phyloP scores from a whole-genome alignment of 2,329 filamentous ascomycete genomes.

The Chaetomium strumarium region DNA sequence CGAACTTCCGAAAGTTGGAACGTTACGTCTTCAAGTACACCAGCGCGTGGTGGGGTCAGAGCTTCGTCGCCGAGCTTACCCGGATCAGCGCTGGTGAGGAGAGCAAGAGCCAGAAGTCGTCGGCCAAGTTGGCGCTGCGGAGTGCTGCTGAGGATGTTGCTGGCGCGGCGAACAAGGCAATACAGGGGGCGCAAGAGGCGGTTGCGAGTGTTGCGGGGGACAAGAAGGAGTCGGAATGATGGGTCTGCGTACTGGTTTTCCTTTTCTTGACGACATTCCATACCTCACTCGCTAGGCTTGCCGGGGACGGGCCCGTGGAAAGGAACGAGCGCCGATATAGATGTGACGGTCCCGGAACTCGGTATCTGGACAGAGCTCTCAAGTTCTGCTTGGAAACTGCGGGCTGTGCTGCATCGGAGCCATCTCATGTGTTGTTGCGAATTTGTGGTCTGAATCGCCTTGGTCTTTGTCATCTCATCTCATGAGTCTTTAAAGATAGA shows the following conservation, averaged over 20 bases:
- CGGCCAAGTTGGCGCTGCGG: conserved; percentile 14
- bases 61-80: conserved; percentile 81
- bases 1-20: conserved; percentile 87
- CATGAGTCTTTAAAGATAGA: no score
- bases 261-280: no score
- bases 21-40: conserved; percentile 98
- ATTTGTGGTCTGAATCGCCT: no score
- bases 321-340: no score
- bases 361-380: no score
- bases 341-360: no score
- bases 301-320: neutral
- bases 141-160: conserved; percentile 15
- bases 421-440: no score
- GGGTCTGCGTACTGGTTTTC: neutral
- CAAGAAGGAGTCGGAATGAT: conserved; percentile 5
- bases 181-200: conserved; percentile 14
- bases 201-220: conserved; percentile 4
- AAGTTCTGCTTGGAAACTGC: no score
- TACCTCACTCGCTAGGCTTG: neutral
- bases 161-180: conserved; percentile 15
- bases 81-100: conserved; percentile 39
- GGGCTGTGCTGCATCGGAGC: no score
- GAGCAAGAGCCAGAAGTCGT: neutral
- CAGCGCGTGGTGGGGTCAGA: conserved; percentile 92
- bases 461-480: no score